Evolutionary conservation across 164 flowering plant genomes (phyloP).

Genomic region (Euptelea pleiosperma): DNA sequence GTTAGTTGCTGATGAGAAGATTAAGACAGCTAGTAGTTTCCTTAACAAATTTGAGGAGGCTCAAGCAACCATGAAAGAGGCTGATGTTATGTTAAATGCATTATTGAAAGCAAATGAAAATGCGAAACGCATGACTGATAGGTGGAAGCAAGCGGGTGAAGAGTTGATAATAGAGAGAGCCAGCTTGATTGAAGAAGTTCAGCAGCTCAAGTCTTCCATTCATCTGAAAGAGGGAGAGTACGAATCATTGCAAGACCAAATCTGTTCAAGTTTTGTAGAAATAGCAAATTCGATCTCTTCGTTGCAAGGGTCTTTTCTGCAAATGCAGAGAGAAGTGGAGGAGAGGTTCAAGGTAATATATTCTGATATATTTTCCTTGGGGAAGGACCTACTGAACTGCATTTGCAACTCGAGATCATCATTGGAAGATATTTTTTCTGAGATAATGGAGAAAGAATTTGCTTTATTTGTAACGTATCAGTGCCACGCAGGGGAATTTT

Average conservation of each 20-base stretch:
- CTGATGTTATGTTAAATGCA: constrained; percentile 62
- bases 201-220: constrained; percentile 45
- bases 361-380: constrained; percentile 39
- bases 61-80: constrained; percentile 62
- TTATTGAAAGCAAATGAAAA: constrained; percentile 53
- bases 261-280: constrained; percentile 29
- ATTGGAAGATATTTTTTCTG: constrained; percentile 42
- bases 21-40: constrained; percentile 31
- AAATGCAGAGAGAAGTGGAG: constrained; percentile 48
- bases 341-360: constrained; percentile 28
- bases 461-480: constrained; percentile 36
- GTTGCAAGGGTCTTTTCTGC: constrained; percentile 42
- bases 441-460: constrained; percentile 42
- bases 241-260: constrained; percentile 33
- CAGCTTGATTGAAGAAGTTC: constrained; percentile 50
- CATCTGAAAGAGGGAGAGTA: constrained; percentile 42
- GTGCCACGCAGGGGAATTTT: constrained; percentile 28
- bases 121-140: constrained; percentile 38
- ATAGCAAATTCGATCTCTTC: constrained; percentile 35
- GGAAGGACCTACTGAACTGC: constrained; percentile 27
- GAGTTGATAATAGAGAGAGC: constrained; percentile 47
- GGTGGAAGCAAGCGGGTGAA: constrained; percentile 54
- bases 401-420: constrained; percentile 37
- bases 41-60: constrained; percentile 64
- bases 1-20: constrained; percentile 30